Evolutionary conservation across 495 filamentous ascomycete species (phyloP).

Genomic region (Hyaloscypha variabilis): DNA sequence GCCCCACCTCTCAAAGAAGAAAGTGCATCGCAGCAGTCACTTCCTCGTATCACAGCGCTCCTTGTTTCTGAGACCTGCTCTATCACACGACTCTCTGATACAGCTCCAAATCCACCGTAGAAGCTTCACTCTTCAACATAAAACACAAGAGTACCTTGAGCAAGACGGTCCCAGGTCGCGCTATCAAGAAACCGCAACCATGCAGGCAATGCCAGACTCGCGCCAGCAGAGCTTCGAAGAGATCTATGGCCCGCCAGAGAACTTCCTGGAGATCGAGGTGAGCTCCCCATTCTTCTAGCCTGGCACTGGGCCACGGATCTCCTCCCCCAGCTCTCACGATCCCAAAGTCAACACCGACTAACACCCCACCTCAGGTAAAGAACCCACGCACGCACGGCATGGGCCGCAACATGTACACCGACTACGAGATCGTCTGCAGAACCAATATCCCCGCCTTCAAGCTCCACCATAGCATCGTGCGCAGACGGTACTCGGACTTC

Average conservation of each 20-base stretch:
- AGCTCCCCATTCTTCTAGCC: conserved; percentile 18
- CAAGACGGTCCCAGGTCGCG: conserved; percentile 6
- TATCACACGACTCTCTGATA: conserved; percentile 15
- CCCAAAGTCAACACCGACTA: conserved; percentile 3
- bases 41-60: conserved; percentile 6
- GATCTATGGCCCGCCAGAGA: conserved; percentile 98
- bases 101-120: not conserved
- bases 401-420: conserved; percentile 95
- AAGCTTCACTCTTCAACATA: not conserved
- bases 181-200: conserved; percentile 43
- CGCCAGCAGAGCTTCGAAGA: conserved; percentile 96
- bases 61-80: conserved; percentile 3
- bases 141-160: not conserved
- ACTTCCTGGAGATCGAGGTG: conserved; percentile 98
- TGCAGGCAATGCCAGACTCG: conserved; percentile 83
- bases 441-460: conserved; percentile 99
- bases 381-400: conserved; percentile 95
- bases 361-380: conserved; percentile 64
- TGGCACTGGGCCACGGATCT: conserved; percentile 2
- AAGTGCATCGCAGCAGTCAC: not conserved
- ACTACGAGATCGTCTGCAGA: conserved; percentile 94
- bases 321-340: not conserved
- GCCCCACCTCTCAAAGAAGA: not conserved
- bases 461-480: conserved; percentile 77
- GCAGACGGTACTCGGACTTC: conserved; percentile 94